phyloP scores from a whole-genome alignment of 176 grass and related monocot species.

The Musa acuminata region DNA sequence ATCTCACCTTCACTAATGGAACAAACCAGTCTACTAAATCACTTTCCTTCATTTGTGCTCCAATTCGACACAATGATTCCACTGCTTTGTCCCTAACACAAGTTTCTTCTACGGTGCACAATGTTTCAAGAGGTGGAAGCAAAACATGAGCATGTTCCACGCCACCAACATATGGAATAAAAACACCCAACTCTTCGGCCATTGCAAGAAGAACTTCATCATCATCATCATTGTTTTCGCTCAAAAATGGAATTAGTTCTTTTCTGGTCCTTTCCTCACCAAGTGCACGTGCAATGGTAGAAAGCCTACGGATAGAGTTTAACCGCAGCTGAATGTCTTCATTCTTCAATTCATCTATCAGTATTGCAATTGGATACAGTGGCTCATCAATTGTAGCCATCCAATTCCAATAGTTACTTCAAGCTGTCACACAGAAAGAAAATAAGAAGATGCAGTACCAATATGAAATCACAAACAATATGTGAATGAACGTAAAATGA shows the following conservation, averaged over 20 bases:
- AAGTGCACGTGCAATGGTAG: constrained; percentile 83
- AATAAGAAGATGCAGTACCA: not conserved
- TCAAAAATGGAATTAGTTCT: constrained; percentile 89
- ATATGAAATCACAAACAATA: not conserved
- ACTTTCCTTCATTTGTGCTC: constrained; percentile 86
- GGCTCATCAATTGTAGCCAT: constrained; percentile 89
- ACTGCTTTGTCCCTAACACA: constrained; percentile 96
- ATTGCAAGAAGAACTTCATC: constrained; percentile 97
- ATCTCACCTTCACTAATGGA: constrained; percentile 57
- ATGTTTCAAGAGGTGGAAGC: constrained; percentile 72
- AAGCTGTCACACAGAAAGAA: not conserved
- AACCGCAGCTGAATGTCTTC: constrained; percentile 91
- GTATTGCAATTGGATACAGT: constrained; percentile 77
- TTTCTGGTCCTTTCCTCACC: constrained; percentile 92
- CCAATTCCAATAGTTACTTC: constrained; percentile 3
- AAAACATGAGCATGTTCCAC: constrained; percentile 79
- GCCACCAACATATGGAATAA: constrained; percentile 93
- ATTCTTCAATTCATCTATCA: constrained; percentile 95
- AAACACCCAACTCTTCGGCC: constrained; percentile 91
- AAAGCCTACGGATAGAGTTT: constrained; percentile 81
- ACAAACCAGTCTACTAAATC: constrained; percentile 73
- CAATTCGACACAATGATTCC: constrained; percentile 77
- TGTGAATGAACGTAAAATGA: not conserved
- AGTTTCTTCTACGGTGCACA: constrained; percentile 88
- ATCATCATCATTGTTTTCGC: constrained; percentile 96